phyloP scores from a whole-genome alignment of 768 basidiomycete genomes.

The Sporobolomyces phaffii region DNA sequence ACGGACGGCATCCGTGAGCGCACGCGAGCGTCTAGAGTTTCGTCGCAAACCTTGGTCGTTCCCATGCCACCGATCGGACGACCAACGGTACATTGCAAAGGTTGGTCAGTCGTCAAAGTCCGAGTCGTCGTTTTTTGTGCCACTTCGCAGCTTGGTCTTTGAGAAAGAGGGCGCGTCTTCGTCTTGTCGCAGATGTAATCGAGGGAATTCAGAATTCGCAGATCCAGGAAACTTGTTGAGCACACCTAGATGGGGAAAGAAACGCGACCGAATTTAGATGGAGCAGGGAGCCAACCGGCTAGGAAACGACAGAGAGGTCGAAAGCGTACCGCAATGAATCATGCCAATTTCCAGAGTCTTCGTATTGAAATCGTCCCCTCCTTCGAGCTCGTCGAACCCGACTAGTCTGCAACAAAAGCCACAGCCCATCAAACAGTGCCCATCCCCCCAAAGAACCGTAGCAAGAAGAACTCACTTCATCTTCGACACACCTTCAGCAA shows the following conservation, averaged over 20 bases:
- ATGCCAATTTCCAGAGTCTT: constrained; percentile 74
- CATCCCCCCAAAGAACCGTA: not conserved
- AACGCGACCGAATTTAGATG: not conserved
- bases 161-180: not conserved
- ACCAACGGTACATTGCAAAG: too few relatives aligned
- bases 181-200: not conserved
- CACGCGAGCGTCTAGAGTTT: too few relatives aligned
- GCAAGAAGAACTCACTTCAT: constrained; percentile 59
- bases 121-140: not conserved
- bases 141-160: not conserved
- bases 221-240: constrained; percentile 18
- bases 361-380: constrained; percentile 65
- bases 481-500: constrained; percentile 70
- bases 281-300: too few relatives aligned
- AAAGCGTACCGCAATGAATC: constrained; percentile 46
- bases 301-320: too few relatives aligned
- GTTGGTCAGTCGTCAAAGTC: constrained; percentile 8
- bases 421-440: not conserved
- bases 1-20: too few relatives aligned
- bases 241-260: constrained; percentile 4
- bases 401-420: constrained; percentile 55
- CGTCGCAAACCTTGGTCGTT: too few relatives aligned
- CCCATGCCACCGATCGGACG: too few relatives aligned
- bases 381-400: constrained; percentile 89
- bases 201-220: not conserved